phyloP scores from a whole-genome alignment of 2,329 filamentous ascomycete species.

The Botryotinia calthae region DNA sequence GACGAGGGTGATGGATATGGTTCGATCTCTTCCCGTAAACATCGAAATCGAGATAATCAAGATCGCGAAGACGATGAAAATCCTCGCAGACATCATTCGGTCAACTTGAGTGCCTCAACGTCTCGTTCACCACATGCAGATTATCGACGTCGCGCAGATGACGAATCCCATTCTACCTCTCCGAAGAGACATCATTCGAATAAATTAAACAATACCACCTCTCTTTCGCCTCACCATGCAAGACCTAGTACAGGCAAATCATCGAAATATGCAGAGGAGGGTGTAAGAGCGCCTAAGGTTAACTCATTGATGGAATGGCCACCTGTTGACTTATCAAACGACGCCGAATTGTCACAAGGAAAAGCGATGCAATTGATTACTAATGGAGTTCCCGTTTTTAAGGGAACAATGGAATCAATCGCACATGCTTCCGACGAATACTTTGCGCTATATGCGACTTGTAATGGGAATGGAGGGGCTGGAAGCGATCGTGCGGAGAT shows the following conservation, averaged over 20 bases:
- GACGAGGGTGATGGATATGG: background rate
- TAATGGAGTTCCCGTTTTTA: conserved; percentile 56
- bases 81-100: conserved; percentile 7
- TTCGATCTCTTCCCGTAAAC: background rate
- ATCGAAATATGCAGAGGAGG: conserved; percentile 16
- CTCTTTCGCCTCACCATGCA: conserved; percentile 9
- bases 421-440: conserved; percentile 54
- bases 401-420: conserved; percentile 53
- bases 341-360: conserved; percentile 52
- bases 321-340: conserved; percentile 48
- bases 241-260: conserved; percentile 15
- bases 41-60: background rate
- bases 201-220: background rate
- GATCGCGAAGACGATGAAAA: conserved; percentile 11
- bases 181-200: conserved; percentile 12
- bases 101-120: conserved; percentile 10
- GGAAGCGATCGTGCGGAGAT: conserved; percentile 30
- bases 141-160: conserved; percentile 8
- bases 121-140: conserved; percentile 12
- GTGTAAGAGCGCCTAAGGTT: background rate
- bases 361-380: conserved; percentile 57
- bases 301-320: conserved; percentile 54
- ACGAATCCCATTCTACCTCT: conserved; percentile 5
- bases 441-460: conserved; percentile 55
- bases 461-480: conserved; percentile 43